Conservation (phyloP, 139 green algal genomes). For the Chlamydomonas applanata region DNA sequence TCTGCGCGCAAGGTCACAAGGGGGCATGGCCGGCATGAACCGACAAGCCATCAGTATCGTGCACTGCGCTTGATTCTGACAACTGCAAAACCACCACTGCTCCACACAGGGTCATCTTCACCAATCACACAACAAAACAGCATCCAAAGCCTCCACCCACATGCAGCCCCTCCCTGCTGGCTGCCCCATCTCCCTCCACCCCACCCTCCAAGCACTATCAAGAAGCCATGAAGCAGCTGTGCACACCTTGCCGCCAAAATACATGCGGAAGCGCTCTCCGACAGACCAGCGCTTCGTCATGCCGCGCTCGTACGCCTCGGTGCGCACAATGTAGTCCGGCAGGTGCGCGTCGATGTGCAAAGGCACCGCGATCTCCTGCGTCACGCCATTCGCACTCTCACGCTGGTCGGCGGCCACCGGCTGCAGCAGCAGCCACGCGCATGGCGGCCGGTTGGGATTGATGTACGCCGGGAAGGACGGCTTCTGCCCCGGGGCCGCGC, state of each 20-base stretch:
- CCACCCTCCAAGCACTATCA: neutral
- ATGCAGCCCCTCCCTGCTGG: too few relatives aligned
- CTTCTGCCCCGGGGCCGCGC: conserved; percentile 1
- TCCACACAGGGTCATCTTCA: too few relatives aligned
- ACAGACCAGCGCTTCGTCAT: conserved; percentile 56
- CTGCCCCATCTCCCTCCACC: too few relatives aligned
- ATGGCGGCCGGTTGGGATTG: conserved; percentile 41
- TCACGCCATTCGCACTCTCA: neutral
- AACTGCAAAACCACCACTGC: too few relatives aligned
- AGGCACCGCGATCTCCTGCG: conserved; percentile 45
- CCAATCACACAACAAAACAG: too few relatives aligned
- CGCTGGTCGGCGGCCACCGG: conserved; percentile 13
- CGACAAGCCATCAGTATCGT: too few relatives aligned
- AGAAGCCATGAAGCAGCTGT: neutral
- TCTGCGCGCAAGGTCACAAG: neutral
- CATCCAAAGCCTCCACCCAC: too few relatives aligned
- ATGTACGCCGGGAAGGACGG: neutral
- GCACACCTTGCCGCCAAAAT: conserved; percentile 63
- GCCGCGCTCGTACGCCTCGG: conserved; percentile 41
- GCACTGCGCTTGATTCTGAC: too few relatives aligned
- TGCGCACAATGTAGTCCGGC: conserved; percentile 70
- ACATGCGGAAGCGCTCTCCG: conserved; percentile 76
- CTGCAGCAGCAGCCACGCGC: conserved; percentile 75
- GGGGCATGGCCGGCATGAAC: neutral
- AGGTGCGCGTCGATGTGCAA: conserved; percentile 67